phyloP scores from a whole-genome alignment of 306 rosid species.

The Quercus dentata region DNA sequence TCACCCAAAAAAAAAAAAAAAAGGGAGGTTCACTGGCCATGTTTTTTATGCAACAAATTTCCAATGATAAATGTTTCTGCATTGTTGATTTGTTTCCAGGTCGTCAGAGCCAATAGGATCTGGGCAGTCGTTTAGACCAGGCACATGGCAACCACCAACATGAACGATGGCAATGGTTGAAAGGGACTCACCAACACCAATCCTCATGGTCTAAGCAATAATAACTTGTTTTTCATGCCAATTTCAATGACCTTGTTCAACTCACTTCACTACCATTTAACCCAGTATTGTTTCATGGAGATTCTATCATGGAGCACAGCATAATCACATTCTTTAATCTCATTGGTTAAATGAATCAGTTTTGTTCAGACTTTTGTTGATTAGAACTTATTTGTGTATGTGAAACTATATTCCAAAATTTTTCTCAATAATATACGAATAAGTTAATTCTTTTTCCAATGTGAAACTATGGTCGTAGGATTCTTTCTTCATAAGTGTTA shows the following conservation, averaged over 20 bases:
- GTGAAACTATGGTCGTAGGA: neutral
- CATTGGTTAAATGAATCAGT: neutral
- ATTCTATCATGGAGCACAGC: neutral
- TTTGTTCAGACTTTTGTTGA: neutral
- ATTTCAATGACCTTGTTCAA: neutral
- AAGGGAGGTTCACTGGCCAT: no score
- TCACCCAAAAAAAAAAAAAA: no score
- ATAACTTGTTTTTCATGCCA: neutral
- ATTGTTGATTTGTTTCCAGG: slow-evolving; percentile 38
- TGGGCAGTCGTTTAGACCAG: slow-evolving; percentile 67
- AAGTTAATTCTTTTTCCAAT: neutral
- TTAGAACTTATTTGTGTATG: neutral
- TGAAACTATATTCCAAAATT: neutral
- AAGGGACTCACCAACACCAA: slow-evolving; percentile 14
- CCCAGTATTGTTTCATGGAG: neutral
- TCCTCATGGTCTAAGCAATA: slow-evolving; percentile 1
- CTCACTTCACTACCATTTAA: neutral
- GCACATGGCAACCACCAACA: slow-evolving; percentile 96
- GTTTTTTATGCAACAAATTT: neutral
- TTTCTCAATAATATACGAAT: neutral
- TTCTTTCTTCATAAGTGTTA: neutral
- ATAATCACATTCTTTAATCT: neutral
- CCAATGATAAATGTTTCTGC: slow-evolving; percentile 4
- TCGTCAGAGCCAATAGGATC: slow-evolving; percentile 77
- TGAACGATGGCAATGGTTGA: slow-evolving; percentile 28